Conservation (phyloP, 2,329 filamentous ascomycete species). For the Fusarium armeniacum region DNA sequence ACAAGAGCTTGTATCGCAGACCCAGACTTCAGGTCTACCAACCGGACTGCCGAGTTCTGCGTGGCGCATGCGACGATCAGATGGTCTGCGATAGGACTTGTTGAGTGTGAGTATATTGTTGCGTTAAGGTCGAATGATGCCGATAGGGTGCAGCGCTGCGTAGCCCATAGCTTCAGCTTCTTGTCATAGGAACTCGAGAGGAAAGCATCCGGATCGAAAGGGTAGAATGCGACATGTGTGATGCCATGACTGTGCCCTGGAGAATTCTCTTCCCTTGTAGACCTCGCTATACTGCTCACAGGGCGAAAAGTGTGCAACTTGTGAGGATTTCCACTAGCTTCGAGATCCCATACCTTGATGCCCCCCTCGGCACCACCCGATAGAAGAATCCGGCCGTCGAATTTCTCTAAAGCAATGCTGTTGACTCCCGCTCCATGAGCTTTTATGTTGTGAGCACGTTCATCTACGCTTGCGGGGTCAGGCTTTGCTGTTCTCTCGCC, state of each 20-base stretch:
- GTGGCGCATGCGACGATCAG: constrained; percentile 90
- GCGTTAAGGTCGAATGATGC: constrained; percentile 77
- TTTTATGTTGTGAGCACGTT: constrained; percentile 60
- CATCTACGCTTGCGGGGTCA: constrained; percentile 43
- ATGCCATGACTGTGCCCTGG: constrained; percentile 76
- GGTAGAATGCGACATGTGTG: constrained; percentile 82
- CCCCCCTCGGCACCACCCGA: constrained; percentile 90
- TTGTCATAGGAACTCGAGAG: constrained; percentile 84
- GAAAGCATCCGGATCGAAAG: constrained; percentile 82
- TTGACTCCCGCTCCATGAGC: constrained; percentile 86
- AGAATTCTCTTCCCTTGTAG: constrained; percentile 49
- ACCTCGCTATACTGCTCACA: constrained; percentile 64
- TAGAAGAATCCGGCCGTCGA: constrained; percentile 81
- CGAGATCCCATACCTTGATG: constrained; percentile 89
- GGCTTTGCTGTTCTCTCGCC: constrained; percentile 57
- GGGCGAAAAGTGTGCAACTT: constrained; percentile 67
- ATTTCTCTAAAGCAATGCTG: constrained; percentile 82
- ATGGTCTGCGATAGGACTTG: constrained; percentile 79
- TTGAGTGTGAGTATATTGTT: constrained; percentile 81
- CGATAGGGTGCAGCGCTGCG: constrained; percentile 70
- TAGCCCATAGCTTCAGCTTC: constrained; percentile 81
- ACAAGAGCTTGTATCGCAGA: constrained; percentile 77
- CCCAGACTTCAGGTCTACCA: constrained; percentile 89
- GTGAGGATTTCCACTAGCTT: constrained; percentile 66
- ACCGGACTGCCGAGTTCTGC: constrained; percentile 84